A percentile compares a stretch with the other conserved stretches of the same genome.
These are phyloP conservation scores for Scutellaria minor DNA, from an alignment of 257 asterid species.

Conservation along the genomic window DNA sequence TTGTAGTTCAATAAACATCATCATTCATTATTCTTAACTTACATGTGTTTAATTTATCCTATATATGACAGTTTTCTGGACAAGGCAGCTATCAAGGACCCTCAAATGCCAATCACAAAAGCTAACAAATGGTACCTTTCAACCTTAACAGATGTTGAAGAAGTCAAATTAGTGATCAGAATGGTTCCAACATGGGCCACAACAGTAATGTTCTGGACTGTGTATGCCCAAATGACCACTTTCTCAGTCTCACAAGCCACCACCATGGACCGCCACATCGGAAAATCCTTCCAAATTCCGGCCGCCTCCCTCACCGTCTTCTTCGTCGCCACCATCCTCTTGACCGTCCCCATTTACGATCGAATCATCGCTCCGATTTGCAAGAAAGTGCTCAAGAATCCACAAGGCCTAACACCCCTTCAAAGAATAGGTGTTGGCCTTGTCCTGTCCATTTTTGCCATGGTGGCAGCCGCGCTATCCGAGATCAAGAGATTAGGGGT, in stretches of 20 bases:
- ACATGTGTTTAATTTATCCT: background rate
- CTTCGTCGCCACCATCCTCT: slow-evolving; percentile 68
- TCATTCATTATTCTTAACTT: background rate
- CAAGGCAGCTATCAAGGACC: slow-evolving; percentile 78
- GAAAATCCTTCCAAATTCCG: slow-evolving; percentile 63
- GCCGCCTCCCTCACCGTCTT: slow-evolving; percentile 72
- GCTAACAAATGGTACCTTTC: slow-evolving; percentile 64
- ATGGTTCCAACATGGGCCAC: slow-evolving; percentile 96
- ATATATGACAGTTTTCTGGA: slow-evolving; percentile 52
- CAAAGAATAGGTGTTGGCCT: slow-evolving; percentile 70
- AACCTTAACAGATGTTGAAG: slow-evolving; percentile 84
- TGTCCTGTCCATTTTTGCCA: slow-evolving; percentile 53
- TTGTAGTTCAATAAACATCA: background rate
- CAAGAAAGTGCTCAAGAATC: slow-evolving; percentile 49
- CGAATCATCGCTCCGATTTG: slow-evolving; percentile 51
- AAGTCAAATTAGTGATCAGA: slow-evolving; percentile 70
- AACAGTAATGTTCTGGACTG: slow-evolving; percentile 75
- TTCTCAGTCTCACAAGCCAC: slow-evolving; percentile 88
- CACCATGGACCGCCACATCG: slow-evolving; percentile 69
- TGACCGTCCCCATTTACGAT: slow-evolving; percentile 72
- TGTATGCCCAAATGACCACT: slow-evolving; percentile 89
- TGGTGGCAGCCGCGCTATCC: slow-evolving; percentile 59
- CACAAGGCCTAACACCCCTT: slow-evolving; percentile 66
- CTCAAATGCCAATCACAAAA: slow-evolving; percentile 18
- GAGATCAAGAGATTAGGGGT: slow-evolving; percentile 59